These are phyloP conservation scores for Aspergillus pseudonomiae DNA, from an alignment of 2,329 filamentous ascomycete genomes.

Conservation along the genomic window DNA sequence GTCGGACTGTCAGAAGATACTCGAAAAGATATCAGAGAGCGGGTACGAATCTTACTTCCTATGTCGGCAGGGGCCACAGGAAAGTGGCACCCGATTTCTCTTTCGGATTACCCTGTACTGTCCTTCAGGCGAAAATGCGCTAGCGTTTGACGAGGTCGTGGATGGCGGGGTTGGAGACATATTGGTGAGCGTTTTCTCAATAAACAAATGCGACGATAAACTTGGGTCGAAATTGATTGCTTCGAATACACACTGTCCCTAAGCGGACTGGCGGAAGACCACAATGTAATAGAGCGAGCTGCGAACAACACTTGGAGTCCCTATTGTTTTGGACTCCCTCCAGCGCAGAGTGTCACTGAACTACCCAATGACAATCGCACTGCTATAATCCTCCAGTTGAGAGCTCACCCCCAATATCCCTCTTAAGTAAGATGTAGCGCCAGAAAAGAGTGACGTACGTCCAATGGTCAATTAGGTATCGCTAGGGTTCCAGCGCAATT, in stretches of 20 bases:
- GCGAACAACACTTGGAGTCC: neutral
- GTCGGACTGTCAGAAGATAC: constrained; percentile 18
- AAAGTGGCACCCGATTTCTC: constrained; percentile 87
- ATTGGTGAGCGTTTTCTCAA: neutral
- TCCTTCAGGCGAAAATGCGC: constrained; percentile 78
- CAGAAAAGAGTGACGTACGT: neutral
- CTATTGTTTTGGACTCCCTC: neutral
- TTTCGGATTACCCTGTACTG: constrained; percentile 88
- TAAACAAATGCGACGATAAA: neutral
- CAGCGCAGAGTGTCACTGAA: neutral
- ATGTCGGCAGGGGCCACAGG: constrained; percentile 86
- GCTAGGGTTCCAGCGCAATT: neutral
- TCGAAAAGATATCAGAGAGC: constrained; percentile 16
- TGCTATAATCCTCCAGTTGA: neutral
- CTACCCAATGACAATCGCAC: neutral
- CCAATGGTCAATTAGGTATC: neutral
- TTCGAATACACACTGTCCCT: neutral
- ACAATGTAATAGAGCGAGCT: neutral
- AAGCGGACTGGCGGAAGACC: neutral
- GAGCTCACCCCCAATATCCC: constrained; percentile 9
- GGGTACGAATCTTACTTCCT: constrained; percentile 69
- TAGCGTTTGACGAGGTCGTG: constrained; percentile 73
- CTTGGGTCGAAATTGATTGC: neutral
- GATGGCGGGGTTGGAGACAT: constrained; percentile 48
- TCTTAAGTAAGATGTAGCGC: constrained; percentile 11